Evolutionary conservation across 2,329 filamentous ascomycete species (phyloP).

Genomic region (Pseudohalonectria lignicola): DNA sequence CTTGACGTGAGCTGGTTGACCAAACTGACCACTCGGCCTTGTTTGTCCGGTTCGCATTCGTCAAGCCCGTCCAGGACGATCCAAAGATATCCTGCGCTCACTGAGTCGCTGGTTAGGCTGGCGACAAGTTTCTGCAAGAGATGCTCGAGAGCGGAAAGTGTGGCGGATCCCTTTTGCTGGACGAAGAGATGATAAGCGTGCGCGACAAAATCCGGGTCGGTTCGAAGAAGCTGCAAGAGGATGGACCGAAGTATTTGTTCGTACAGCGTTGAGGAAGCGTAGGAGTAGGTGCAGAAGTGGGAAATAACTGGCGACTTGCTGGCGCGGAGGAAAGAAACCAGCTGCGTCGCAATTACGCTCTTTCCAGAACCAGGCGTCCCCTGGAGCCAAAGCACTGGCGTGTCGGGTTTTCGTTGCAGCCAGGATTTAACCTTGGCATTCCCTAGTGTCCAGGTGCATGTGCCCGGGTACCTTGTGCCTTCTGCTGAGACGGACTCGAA

Average conservation of each 20-base stretch:
- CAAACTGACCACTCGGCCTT: constrained; percentile 5
- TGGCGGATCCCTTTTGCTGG: constrained; percentile 10
- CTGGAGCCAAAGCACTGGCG: constrained; percentile 17
- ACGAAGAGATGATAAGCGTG: constrained; percentile 14
- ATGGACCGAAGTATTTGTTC: constrained; percentile 19
- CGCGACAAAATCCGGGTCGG: constrained; percentile 12
- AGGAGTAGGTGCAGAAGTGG: constrained; percentile 22
- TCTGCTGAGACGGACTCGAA: constrained; percentile 16
- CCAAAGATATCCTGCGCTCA: constrained; percentile 7
- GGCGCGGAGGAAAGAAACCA: constrained; percentile 16
- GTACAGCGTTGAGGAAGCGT: constrained; percentile 18
- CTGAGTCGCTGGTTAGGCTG: constrained; percentile 4
- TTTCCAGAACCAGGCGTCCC: constrained; percentile 24
- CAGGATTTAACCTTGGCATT: constrained; percentile 15
- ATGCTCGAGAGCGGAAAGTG: constrained; percentile 10
- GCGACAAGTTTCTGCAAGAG: constrained; percentile 8
- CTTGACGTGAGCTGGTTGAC: constrained; percentile 8
- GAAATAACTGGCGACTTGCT: constrained; percentile 10
- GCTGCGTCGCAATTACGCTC: constrained; percentile 18
- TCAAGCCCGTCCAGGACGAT: constrained; percentile 18
- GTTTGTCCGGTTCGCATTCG: constrained; percentile 9
- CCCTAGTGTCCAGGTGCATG: constrained; percentile 20
- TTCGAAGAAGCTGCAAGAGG: constrained; percentile 17
- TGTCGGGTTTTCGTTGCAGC: constrained; percentile 11
- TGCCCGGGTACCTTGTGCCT: constrained; percentile 15